Percentiles rank a stretch among this genome's conserved stretches.
phyloP scores from a whole-genome alignment of 2,329 filamentous ascomycete genomes.

The Penicillium sp. region DNA sequence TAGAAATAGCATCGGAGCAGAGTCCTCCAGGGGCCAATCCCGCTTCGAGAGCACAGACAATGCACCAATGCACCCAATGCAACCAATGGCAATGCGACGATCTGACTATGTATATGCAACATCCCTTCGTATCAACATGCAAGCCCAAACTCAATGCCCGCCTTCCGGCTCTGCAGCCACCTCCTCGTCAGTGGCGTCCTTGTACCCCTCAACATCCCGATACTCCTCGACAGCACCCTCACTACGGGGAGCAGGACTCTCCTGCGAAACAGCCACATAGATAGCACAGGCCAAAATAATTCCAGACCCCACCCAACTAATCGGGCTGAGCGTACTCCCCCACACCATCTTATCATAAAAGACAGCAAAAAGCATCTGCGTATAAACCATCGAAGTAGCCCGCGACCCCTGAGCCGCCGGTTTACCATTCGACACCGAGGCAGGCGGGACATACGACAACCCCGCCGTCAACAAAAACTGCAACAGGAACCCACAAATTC shows the following conservation, averaged over 20 bases:
- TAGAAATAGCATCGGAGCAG: slow-evolving; percentile 12
- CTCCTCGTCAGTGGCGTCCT: slow-evolving; percentile 5
- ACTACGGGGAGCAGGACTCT: background rate
- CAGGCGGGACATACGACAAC: slow-evolving; percentile 65
- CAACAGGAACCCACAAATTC: slow-evolving; percentile 72
- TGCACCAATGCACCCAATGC: too few species aligned
- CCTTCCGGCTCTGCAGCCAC: background rate
- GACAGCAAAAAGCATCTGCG: slow-evolving; percentile 66
- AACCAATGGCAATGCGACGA: too few species aligned
- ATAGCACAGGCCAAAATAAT: slow-evolving; percentile 64
- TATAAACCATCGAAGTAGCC: slow-evolving; percentile 65
- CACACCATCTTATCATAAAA: slow-evolving; percentile 62
- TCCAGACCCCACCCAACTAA: slow-evolving; percentile 59
- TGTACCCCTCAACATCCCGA: slow-evolving; percentile 7
- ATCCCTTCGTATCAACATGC: background rate
- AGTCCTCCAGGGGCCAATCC: slow-evolving; percentile 16
- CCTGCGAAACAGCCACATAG: slow-evolving; percentile 55
- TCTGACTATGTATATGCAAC: background rate
- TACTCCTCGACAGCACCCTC: background rate
- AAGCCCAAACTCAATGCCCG: slow-evolving; percentile 11
- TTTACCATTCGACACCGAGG: slow-evolving; percentile 18
- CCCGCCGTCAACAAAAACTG: slow-evolving; percentile 82
- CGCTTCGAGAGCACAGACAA: background rate
- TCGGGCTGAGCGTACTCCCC: slow-evolving; percentile 54
- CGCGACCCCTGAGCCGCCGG: slow-evolving; percentile 37